A percentile compares a stretch with the other conserved stretches of the same genome.
Evolutionary conservation across 345 rosid genomes (phyloP).

Genomic region (Citrus sinensis): DNA sequence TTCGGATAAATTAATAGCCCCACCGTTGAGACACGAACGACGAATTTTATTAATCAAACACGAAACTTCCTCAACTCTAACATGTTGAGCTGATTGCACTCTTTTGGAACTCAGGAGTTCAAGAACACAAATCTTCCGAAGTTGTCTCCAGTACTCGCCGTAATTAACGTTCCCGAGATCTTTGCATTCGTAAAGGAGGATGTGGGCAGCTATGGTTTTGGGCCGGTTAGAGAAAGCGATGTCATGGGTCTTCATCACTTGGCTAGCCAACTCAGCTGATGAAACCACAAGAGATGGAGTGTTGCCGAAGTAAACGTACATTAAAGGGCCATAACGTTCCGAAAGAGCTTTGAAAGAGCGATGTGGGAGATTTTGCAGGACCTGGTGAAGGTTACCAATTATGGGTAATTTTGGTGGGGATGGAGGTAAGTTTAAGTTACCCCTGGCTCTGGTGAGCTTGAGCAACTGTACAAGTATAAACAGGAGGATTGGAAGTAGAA

Average conservation of each 20-base stretch:
- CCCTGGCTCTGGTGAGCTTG: neutral
- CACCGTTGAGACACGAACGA: neutral
- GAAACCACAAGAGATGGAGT: slow-evolving; percentile 22
- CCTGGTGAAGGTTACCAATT: slow-evolving; percentile 27
- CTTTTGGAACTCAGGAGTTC: neutral
- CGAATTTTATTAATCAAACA: slow-evolving; percentile 10
- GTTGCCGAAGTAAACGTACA: slow-evolving; percentile 9
- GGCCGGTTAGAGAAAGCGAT: slow-evolving; percentile 8
- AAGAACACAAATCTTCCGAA: no score
- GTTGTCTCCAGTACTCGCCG: slow-evolving; percentile 10
- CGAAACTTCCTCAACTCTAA: slow-evolving; percentile 28
- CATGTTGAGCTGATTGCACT: slow-evolving; percentile 16
- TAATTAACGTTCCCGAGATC: neutral
- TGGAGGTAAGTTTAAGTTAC: slow-evolving; percentile 19
- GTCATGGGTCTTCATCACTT: slow-evolving; percentile 23
- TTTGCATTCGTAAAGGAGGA: slow-evolving; percentile 9
- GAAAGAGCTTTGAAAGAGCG: slow-evolving; percentile 16
- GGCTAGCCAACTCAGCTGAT: slow-evolving; percentile 20
- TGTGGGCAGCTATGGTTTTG: slow-evolving; percentile 1
- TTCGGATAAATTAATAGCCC: slow-evolving; percentile 12
- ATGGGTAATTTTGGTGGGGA: slow-evolving; percentile 23
- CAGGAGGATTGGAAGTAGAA: neutral
- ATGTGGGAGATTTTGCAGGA: slow-evolving; percentile 8
- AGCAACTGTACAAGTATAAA: neutral
- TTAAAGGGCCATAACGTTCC: slow-evolving; percentile 12